A percentile compares a stretch with the other conserved stretches of the same genome.
Conservation (phyloP, 2,329 filamentous ascomycete species). For the Fusarium guadeloupense region DNA sequence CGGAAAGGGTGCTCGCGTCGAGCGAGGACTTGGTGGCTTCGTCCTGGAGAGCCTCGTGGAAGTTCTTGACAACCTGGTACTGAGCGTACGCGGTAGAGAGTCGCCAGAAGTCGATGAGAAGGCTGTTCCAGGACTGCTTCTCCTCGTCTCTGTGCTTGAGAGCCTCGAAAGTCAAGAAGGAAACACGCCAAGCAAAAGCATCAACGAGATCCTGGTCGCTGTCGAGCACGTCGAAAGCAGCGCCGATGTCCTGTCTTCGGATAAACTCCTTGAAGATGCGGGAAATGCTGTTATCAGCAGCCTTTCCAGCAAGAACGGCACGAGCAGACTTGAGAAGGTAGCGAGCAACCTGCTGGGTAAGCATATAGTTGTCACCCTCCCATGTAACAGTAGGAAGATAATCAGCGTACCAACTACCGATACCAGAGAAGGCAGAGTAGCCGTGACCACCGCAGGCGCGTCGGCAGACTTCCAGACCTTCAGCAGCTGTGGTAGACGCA, state of each 20-base stretch:
- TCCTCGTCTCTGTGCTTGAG: slow-evolving; percentile 78
- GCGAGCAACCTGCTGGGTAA: slow-evolving; percentile 80
- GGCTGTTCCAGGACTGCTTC: slow-evolving; percentile 80
- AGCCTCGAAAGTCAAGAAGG: slow-evolving; percentile 79
- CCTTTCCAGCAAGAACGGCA: slow-evolving; percentile 71
- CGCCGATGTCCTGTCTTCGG: slow-evolving; percentile 72
- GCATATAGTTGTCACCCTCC: slow-evolving; percentile 86
- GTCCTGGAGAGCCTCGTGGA: slow-evolving; percentile 57
- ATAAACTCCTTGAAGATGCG: slow-evolving; percentile 73
- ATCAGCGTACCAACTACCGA: slow-evolving; percentile 78
- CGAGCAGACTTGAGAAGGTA: slow-evolving; percentile 81
- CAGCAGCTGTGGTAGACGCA: slow-evolving; percentile 75
- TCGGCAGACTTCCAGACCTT: slow-evolving; percentile 78
- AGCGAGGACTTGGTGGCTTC: slow-evolving; percentile 61
- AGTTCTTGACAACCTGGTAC: slow-evolving; percentile 82
- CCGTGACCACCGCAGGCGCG: slow-evolving; percentile 81
- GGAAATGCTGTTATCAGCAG: slow-evolving; percentile 49
- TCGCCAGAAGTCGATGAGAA: slow-evolving; percentile 81
- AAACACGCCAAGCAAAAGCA: slow-evolving; percentile 79
- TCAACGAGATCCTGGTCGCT: slow-evolving; percentile 75
- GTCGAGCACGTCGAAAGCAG: slow-evolving; percentile 78
- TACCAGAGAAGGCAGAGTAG: slow-evolving; percentile 79
- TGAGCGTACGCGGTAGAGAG: slow-evolving; percentile 79
- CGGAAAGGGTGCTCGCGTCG: slow-evolving; percentile 62
- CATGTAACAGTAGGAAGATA: slow-evolving; percentile 76